A percentile compares a stretch with the other conserved stretches of the same genome.
Conservation (phyloP, 2,329 filamentous ascomycete species). For the Nannizzia gypsea region DNA sequence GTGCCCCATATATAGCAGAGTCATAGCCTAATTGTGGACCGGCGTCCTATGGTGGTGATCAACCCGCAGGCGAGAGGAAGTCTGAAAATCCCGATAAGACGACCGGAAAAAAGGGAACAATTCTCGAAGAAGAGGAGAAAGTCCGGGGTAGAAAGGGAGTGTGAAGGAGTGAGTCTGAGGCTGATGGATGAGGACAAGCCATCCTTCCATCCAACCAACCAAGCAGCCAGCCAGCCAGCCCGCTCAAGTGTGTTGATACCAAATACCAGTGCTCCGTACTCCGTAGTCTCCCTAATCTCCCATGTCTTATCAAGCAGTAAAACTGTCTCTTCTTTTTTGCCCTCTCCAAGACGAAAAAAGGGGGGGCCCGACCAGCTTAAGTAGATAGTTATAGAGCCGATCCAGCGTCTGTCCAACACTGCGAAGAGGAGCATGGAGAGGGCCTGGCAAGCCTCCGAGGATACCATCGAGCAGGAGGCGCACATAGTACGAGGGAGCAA, state of each 20-base stretch:
- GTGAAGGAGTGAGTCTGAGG: too few species aligned
- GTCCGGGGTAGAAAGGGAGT: background rate
- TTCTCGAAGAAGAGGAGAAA: background rate
- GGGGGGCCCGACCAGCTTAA: background rate
- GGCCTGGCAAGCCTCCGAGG: background rate
- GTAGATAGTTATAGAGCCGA: background rate
- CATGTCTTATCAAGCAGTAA: too few species aligned
- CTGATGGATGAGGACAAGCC: too few species aligned
- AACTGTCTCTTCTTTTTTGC: background rate
- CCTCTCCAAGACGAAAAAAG: background rate
- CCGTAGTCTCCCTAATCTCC: too few species aligned
- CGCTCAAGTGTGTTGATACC: too few species aligned
- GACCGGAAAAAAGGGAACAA: background rate
- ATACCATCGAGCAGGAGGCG: conserved; percentile 1
- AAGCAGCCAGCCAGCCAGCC: too few species aligned
- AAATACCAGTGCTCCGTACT: too few species aligned
- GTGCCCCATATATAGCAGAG: background rate
- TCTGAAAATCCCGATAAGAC: too few species aligned
- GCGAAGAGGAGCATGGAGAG: background rate
- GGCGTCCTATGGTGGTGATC: background rate
- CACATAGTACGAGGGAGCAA: background rate
- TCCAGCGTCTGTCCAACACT: background rate
- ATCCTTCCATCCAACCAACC: too few species aligned
- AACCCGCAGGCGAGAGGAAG: background rate
- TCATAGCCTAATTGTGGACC: background rate